These are phyloP conservation scores for Cryptosporidium canis DNA, from an alignment of 169 alveolate species.

Conservation along the genomic window DNA sequence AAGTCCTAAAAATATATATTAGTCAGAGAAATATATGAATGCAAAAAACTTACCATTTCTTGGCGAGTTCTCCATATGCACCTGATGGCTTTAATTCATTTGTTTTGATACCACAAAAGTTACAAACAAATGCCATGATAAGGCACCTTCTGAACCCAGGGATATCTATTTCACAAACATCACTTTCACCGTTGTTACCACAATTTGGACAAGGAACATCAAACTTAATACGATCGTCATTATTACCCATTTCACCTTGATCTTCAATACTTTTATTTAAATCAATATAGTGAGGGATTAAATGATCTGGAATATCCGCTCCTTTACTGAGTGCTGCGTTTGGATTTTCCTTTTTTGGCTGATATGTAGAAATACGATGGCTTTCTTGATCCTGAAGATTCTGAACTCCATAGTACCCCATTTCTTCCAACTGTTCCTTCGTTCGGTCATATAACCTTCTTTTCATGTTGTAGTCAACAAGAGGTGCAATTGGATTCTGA, in stretches of 20 bases:
- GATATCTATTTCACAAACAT: slow-evolving; percentile 91
- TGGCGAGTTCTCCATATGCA: slow-evolving; percentile 92
- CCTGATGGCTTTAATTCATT: slow-evolving; percentile 97
- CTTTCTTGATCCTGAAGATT: slow-evolving; percentile 74
- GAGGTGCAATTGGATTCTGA: slow-evolving; percentile 82
- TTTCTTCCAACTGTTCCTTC: slow-evolving; percentile 83
- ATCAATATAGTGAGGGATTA: slow-evolving; percentile 59
- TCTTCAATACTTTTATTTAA: slow-evolving; percentile 70
- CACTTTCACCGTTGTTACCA: slow-evolving; percentile 82
- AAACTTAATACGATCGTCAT: slow-evolving; percentile 57
- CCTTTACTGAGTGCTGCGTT: slow-evolving; percentile 28
- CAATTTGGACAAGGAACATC: slow-evolving; percentile 87
- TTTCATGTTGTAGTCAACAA: slow-evolving; percentile 77
- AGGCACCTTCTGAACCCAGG: slow-evolving; percentile 96
- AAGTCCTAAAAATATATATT: slow-evolving; percentile 22
- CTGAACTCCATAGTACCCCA: slow-evolving; percentile 85
- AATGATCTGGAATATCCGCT: slow-evolving; percentile 73
- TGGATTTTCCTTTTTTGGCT: slow-evolving; percentile 29
- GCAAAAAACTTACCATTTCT: slow-evolving; percentile 78
- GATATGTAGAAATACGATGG: slow-evolving; percentile 55
- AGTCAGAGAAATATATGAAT: background rate
- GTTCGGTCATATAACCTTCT: slow-evolving; percentile 81
- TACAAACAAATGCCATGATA: slow-evolving; percentile 93
- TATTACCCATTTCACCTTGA: slow-evolving; percentile 11
- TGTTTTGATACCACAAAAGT: slow-evolving; percentile 92